Percentiles rank a stretch among this genome's conserved stretches.
phyloP scores from a whole-genome alignment of 2,329 filamentous ascomycete species.

The Ophiostoma ips region DNA sequence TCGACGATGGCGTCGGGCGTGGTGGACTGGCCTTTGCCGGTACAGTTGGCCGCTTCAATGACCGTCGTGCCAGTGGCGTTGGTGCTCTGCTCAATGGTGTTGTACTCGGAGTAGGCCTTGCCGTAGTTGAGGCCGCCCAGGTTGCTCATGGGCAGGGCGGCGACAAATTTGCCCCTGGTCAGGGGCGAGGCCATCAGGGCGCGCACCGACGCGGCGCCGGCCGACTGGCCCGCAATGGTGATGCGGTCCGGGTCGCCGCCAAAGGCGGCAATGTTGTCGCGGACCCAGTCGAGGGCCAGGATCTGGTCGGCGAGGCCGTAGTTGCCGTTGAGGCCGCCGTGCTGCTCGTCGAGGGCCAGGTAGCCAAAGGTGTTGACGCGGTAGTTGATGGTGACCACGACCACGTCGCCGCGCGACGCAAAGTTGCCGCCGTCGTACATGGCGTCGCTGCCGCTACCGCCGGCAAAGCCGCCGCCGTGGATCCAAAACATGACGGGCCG shows the following conservation, averaged over 20 bases:
- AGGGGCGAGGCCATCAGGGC: conserved; percentile 34
- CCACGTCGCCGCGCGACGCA: conserved; percentile 43
- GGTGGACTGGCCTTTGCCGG: conserved; percentile 15
- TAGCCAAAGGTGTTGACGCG: conserved; percentile 44
- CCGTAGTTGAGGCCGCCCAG: conserved; percentile 36
- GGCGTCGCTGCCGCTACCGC: conserved; percentile 27
- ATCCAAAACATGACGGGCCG: conserved; percentile 27
- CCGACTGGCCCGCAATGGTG: conserved; percentile 40
- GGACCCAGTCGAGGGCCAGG: conserved; percentile 35
- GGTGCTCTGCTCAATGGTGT: conserved; percentile 39
- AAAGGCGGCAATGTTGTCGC: conserved; percentile 36
- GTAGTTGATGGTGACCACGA: conserved; percentile 47
- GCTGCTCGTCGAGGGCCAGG: conserved; percentile 30
- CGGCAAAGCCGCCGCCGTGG: conserved; percentile 40
- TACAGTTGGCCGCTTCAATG: conserved; percentile 37
- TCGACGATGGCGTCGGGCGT: conserved; percentile 25
- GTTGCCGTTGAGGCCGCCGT: conserved; percentile 33
- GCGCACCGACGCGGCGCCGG: conserved; percentile 38
- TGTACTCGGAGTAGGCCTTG: conserved; percentile 43
- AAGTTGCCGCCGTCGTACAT: conserved; percentile 39
- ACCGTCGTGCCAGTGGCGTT: conserved; percentile 34
- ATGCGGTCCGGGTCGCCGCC: conserved; percentile 43
- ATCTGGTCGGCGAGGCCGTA: conserved; percentile 36
- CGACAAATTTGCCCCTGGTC: conserved; percentile 32
- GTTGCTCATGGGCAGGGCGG: conserved; percentile 30